phyloP scores from a whole-genome alignment of 306 rosid genomes.

The Trifolium dubium region DNA sequence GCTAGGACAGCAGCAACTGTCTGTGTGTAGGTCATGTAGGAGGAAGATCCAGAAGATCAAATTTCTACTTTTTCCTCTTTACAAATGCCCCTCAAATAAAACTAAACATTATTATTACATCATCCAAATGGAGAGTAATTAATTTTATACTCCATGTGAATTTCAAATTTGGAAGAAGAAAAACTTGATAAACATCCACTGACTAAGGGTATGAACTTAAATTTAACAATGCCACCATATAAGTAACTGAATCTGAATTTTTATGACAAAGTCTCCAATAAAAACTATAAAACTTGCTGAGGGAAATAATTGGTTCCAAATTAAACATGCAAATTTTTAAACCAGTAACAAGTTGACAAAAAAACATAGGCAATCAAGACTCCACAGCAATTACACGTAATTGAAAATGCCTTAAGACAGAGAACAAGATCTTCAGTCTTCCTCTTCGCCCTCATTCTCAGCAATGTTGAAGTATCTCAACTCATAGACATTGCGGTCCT shows the following conservation, averaged over 20 bases:
- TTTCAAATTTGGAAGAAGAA: not conserved
- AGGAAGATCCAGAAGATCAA: too few species aligned
- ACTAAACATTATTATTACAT: not conserved
- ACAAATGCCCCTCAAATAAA: not conserved
- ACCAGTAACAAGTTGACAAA: constrained; percentile 37
- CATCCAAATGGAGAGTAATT: not conserved
- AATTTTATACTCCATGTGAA: not conserved
- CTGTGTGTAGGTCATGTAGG: too few species aligned
- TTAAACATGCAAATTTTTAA: constrained; percentile 34
- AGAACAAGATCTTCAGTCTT: constrained; percentile 52
- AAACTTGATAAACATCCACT: not conserved
- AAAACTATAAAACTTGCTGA: constrained; percentile 31
- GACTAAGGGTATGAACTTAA: not conserved
- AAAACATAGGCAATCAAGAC: constrained; percentile 25
- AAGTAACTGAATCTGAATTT: constrained; percentile 1
- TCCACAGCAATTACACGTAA: constrained; percentile 38
- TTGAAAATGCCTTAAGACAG: constrained; percentile 32
- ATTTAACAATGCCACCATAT: not conserved
- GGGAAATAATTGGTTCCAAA: constrained; percentile 28
- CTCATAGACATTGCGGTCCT: constrained; percentile 82
- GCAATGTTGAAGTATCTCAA: constrained; percentile 95
- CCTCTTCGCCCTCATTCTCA: constrained; percentile 95
- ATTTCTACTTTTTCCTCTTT: not conserved
- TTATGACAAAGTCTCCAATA: constrained; percentile 12
- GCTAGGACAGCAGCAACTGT: too few species aligned